A percentile compares a stretch with the other conserved stretches of the same genome.
phyloP scores from a whole-genome alignment of 2,329 filamentous ascomycete species.

The Orbilia brochopaga region DNA sequence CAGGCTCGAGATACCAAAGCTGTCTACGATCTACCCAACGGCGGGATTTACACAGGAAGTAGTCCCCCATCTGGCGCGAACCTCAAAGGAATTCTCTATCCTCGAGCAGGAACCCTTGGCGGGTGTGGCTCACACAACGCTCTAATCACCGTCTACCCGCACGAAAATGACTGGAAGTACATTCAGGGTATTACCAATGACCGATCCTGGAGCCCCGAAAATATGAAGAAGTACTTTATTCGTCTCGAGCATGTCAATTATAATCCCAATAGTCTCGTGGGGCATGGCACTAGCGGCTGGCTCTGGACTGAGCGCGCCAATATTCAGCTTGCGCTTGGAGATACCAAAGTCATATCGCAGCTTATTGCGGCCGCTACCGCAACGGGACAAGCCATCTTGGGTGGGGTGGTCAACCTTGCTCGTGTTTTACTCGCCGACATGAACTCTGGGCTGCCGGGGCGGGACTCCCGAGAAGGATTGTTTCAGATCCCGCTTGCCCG shows the following conservation, averaged over 20 bases:
- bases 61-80: conserved; percentile 59
- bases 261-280: conserved; percentile 57
- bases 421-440: conserved; percentile 54
- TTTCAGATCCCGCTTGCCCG: conserved; percentile 54
- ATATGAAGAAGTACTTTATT: conserved; percentile 60
- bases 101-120: conserved; percentile 61
- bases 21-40: conserved; percentile 61
- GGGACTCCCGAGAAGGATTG: conserved; percentile 50
- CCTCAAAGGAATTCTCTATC: conserved; percentile 61
- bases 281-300: conserved; percentile 61
- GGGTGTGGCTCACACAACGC: conserved; percentile 58
- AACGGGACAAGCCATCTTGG: conserved; percentile 53
- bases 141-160: conserved; percentile 57
- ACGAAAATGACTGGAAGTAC: conserved; percentile 59
- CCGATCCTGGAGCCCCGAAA: conserved; percentile 58
- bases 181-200: conserved; percentile 61
- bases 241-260: conserved; percentile 61
- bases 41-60: conserved; percentile 58
- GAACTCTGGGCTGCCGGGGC: conserved; percentile 53
- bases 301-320: conserved; percentile 53
- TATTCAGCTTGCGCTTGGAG: conserved; percentile 35
- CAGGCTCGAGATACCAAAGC: conserved; percentile 67
- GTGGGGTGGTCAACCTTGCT: conserved; percentile 53
- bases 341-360: conserved; percentile 50
- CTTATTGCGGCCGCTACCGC: conserved; percentile 55